These are phyloP conservation scores for Ustilago loliicola DNA, from an alignment of 1,284 basidiomycete genomes.

Conservation along the genomic window DNA sequence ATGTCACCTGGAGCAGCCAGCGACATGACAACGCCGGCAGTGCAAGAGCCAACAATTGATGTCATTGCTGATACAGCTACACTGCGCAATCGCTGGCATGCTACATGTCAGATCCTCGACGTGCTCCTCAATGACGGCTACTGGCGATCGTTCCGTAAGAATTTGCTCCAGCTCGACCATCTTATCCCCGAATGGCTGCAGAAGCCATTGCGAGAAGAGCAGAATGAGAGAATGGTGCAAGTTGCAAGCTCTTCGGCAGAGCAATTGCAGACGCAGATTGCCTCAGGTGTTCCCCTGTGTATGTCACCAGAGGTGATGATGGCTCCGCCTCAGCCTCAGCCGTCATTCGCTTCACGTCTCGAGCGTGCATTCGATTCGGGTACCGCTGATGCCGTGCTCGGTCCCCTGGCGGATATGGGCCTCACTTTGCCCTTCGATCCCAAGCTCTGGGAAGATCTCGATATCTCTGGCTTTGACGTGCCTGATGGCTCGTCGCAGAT, in stretches of 20 bases:
- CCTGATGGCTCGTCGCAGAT: constrained; percentile 17
- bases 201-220: constrained; percentile 18
- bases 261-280: not conserved
- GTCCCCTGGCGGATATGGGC: not conserved
- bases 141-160: constrained; percentile 47
- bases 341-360: not conserved
- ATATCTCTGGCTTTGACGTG: constrained; percentile 12
- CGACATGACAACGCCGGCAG: not conserved
- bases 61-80: constrained; percentile 12
- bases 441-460: constrained; percentile 19
- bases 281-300: not conserved
- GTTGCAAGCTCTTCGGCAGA: not conserved
- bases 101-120: constrained; percentile 40
- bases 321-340: not conserved
- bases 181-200: constrained; percentile 44
- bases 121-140: constrained; percentile 50
- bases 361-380: constrained; percentile 7
- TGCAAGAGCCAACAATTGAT: not conserved
- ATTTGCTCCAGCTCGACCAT: constrained; percentile 30
- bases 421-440: constrained; percentile 24
- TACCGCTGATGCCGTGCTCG: constrained; percentile 4
- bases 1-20: not conserved
- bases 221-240: not conserved
- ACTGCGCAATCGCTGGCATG: constrained; percentile 36
- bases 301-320: not conserved